Evolutionary conservation across 2,329 filamentous ascomycete genomes (phyloP), one percentile per base, ranked within the genome.

Genomic region (Tetracladium maxilliforme): DNA sequence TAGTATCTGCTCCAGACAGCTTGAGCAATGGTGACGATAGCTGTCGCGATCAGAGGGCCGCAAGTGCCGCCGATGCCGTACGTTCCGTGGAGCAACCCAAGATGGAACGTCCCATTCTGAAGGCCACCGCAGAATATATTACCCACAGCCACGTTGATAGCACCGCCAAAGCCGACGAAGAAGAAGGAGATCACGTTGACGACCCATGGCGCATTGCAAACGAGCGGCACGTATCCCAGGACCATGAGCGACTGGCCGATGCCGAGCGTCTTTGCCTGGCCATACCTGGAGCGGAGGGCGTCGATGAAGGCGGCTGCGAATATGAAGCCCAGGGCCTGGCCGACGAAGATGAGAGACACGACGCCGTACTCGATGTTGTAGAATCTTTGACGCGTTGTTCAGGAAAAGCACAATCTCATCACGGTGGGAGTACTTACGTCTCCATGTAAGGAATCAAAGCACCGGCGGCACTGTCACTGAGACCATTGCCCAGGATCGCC

Each of bases 361-460:
- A 82, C 51, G 3, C 72, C 76, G 44, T 90, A 87, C 21, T 74
- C 75, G 28, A 90, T 81, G 30, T 60, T 36, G 42, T 87, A 92
- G 39, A 78, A 47, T 22, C 63, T 69, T 15, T 25, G 8, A 22
- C 14, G 23, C 16, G 19, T 11, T 13, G 5, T 21, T 33, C 24
- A 28, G 30, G 28, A 28, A 30, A 17, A 22, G n/a, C 12, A 6
- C 7, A 4, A 3, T 8, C 15, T n/a, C n/a, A n/a, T n/a, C n/a
- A n/a, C 4, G 25, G 18, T 33, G 17, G 33, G 28, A 10, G 10
- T 3, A 38, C 51, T 37, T 43, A 68, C 45, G 53, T 58, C 44
- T 87, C 78, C 47, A 92, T 78, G 41, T 83, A 83, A 0, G 82
- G 81, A 36, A 92, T 79, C 29, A 90, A 43, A 8, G 81, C 79